These are phyloP conservation scores for Mycosphaerelloides madeirae DNA, from an alignment of 2,329 filamentous ascomycete genomes.

Conservation along the genomic window DNA sequence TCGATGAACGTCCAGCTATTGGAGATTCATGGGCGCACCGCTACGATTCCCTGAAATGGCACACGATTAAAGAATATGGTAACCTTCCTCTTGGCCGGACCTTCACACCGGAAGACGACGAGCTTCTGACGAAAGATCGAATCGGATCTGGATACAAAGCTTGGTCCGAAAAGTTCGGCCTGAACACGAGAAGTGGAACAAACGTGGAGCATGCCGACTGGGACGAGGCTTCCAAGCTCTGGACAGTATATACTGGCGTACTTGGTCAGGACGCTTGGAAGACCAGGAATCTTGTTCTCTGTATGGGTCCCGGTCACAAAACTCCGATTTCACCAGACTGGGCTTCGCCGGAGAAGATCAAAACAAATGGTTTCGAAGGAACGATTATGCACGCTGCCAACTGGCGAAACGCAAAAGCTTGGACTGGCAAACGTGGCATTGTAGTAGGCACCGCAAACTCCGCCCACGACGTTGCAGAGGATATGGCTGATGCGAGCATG, in stretches of 20 bases:
- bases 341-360: constrained; percentile 27
- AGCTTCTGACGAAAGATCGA: constrained; percentile 28
- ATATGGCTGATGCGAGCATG: constrained; percentile 42
- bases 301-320: constrained; percentile 30
- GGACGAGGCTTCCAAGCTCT: constrained; percentile 34
- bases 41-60: constrained; percentile 43
- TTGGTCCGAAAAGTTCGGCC: constrained; percentile 35
- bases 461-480: constrained; percentile 47
- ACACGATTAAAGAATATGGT: constrained; percentile 39
- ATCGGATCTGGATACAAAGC: constrained; percentile 37
- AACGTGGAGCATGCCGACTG: constrained; percentile 36
- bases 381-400: constrained; percentile 33
- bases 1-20: constrained; percentile 41
- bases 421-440: constrained; percentile 41
- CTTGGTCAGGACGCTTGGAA: constrained; percentile 5
- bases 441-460: constrained; percentile 48
- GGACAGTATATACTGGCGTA: constrained; percentile 29
- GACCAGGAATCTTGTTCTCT: constrained; percentile 31
- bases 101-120: constrained; percentile 25
- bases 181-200: constrained; percentile 39
- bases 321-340: constrained; percentile 22
- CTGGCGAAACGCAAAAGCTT: constrained; percentile 32
- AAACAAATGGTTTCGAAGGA: constrained; percentile 37
- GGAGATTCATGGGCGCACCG: constrained; percentile 46
- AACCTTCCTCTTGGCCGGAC: constrained; percentile 37